phyloP scores from a whole-genome alignment of 2,329 filamentous ascomycete genomes.

The Fusarium zealandicum region DNA sequence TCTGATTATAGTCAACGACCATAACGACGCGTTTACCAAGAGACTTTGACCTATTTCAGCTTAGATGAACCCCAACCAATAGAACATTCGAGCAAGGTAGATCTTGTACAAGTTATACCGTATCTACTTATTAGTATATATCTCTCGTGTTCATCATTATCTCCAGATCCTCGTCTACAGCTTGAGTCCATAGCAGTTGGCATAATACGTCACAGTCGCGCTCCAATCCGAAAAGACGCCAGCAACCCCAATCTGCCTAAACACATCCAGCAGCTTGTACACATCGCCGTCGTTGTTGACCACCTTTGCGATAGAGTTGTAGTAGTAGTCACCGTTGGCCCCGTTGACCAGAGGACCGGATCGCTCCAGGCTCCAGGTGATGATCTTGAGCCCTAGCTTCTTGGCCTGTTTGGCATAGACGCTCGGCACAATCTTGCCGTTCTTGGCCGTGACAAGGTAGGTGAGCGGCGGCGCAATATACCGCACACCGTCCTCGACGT shows the following conservation, averaged over 20 bases:
- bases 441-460: conserved; percentile 63
- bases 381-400: conserved; percentile 67
- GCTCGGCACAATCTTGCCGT: conserved; percentile 66
- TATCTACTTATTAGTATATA: neutral
- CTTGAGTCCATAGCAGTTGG: conserved; percentile 67
- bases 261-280: conserved; percentile 70
- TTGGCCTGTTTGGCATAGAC: conserved; percentile 68
- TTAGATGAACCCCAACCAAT: no score
- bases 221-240: conserved; percentile 76
- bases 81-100: no score
- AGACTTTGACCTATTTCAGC: no score
- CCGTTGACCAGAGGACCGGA: conserved; percentile 65
- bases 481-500: conserved; percentile 64
- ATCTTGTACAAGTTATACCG: neutral
- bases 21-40: no score
- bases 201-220: conserved; percentile 73
- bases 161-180: neutral
- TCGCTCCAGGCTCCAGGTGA: conserved; percentile 74
- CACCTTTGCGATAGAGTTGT: conserved; percentile 59
- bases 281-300: conserved; percentile 71
- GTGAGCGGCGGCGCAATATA: conserved; percentile 70
- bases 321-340: conserved; percentile 61
- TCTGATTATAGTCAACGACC: no score
- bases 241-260: conserved; percentile 66
- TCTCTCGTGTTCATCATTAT: neutral